Evolutionary conservation across 164 flowering plant genomes (phyloP).

Genomic region (Chimonanthus praecox): DNA sequence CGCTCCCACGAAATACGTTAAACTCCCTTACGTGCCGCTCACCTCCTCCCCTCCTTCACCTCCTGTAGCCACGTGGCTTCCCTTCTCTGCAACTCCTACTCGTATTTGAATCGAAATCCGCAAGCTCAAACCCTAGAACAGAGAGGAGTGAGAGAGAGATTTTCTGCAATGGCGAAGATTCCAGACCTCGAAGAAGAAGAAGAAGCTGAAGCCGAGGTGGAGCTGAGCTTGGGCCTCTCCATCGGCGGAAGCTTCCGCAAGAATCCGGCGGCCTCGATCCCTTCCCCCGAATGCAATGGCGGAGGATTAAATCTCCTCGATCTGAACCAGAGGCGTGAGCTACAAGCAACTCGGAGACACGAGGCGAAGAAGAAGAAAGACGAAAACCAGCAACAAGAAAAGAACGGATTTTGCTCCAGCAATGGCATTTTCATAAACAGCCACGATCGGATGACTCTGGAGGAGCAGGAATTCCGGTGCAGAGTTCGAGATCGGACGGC

Average conservation of each 20-base stretch:
- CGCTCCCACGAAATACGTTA: no score
- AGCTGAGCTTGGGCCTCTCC: conserved; percentile 45
- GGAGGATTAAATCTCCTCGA: neutral
- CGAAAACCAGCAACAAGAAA: conserved; percentile 1
- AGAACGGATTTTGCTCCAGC: conserved; percentile 2
- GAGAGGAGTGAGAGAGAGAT: neutral
- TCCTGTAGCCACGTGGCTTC: no score
- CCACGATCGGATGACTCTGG: conserved; percentile 11
- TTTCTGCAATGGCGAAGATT: neutral
- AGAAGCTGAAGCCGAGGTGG: conserved; percentile 29
- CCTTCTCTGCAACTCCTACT: no score
- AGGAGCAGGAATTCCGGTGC: conserved; percentile 8
- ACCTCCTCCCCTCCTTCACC: no score
- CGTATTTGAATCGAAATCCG: no score
- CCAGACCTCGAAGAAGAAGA: conserved; percentile 3
- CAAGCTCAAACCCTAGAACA: neutral
- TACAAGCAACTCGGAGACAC: conserved; percentile 34
- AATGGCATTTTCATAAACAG: neutral
- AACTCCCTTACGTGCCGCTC: no score
- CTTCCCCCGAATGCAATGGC: neutral
- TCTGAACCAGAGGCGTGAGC: conserved; percentile 30
- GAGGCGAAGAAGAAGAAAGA: conserved; percentile 34
- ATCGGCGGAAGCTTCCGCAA: conserved; percentile 35
- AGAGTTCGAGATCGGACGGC: conserved; percentile 12
- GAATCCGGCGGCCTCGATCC: neutral